A percentile compares a stretch with the other conserved stretches of the same genome.
These are phyloP conservation scores for Ascochyta fabae DNA, from an alignment of 2,329 filamentous ascomycete genomes.

Conservation along the genomic window DNA sequence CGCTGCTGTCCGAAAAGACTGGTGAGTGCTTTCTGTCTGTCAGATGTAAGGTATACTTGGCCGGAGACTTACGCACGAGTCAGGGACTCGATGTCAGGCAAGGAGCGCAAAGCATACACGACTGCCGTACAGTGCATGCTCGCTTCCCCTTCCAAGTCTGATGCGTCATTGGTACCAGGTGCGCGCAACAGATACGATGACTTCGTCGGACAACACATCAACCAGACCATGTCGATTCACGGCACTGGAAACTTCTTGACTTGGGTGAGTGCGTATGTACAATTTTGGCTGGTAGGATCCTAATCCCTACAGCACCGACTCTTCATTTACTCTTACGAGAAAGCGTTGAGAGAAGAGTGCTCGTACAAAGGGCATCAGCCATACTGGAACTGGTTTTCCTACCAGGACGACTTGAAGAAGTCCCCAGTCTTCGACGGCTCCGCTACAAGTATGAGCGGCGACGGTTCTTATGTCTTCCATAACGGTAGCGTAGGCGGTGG, in stretches of 20 bases:
- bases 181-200: slow-evolving; percentile 36
- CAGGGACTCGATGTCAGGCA: slow-evolving; percentile 8
- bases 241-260: slow-evolving; percentile 28
- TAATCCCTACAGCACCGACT: slow-evolving; percentile 38
- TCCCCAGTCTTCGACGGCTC: slow-evolving; percentile 36
- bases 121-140: slow-evolving; percentile 29
- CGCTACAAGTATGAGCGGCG: slow-evolving; percentile 45
- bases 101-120: slow-evolving; percentile 27
- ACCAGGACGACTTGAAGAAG: slow-evolving; percentile 34
- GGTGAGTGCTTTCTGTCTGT: slow-evolving; percentile 9
- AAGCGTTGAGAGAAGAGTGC: slow-evolving; percentile 49
- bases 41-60: background rate
- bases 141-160: slow-evolving; percentile 20
- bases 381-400: slow-evolving; percentile 58
- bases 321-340: slow-evolving; percentile 46
- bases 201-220: slow-evolving; percentile 34
- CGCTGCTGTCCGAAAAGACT: slow-evolving; percentile 21
- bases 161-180: slow-evolving; percentile 22
- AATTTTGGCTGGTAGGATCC: background rate
- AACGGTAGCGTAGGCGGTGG: slow-evolving; percentile 27
- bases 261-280: slow-evolving; percentile 27
- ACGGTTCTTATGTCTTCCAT: slow-evolving; percentile 26
- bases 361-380: slow-evolving; percentile 46
- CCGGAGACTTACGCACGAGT: background rate
- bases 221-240: slow-evolving; percentile 26